Percentiles rank a stretch among this genome's conserved stretches.
Conservation (phyloP, 2,329 filamentous ascomycete species). For the Fusarium sp. region DNA sequence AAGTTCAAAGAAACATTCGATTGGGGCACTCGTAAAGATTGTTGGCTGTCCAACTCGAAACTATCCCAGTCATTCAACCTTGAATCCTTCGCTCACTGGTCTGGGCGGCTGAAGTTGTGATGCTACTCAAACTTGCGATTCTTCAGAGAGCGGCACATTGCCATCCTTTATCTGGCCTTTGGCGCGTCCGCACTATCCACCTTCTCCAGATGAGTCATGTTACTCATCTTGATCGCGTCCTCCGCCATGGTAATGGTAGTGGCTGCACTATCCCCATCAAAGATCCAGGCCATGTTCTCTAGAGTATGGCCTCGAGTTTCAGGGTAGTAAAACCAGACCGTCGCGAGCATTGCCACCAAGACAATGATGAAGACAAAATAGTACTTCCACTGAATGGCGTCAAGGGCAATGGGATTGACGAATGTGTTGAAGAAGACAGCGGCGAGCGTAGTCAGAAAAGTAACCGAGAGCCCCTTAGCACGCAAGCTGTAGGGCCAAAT, state of each 20-base stretch:
- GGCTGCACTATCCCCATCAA: neutral
- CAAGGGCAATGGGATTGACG: neutral
- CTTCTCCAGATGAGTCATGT: neutral
- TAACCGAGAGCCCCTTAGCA: neutral
- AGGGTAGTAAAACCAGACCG: neutral
- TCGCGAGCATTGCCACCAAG: neutral
- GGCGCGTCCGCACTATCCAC: neutral
- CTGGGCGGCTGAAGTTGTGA: neutral
- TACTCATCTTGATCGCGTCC: neutral
- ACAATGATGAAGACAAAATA: neutral
- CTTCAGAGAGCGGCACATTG: neutral
- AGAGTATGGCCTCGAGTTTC: neutral
- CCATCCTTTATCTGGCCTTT: neutral
- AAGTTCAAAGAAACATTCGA: no score
- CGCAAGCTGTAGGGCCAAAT: neutral
- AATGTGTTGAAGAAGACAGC: neutral
- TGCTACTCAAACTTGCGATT: neutral
- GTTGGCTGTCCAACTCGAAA: neutral
- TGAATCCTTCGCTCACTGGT: neutral
- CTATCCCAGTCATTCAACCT: neutral
- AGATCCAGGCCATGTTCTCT: neutral
- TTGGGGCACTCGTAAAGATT: no score
- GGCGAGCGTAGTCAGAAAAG: neutral
- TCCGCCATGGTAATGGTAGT: neutral
- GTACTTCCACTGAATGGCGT: neutral